Base-by-base conservation (phyloP, 768 basidiomycete genomes). In the Lyophyllum atratum region DNA sequence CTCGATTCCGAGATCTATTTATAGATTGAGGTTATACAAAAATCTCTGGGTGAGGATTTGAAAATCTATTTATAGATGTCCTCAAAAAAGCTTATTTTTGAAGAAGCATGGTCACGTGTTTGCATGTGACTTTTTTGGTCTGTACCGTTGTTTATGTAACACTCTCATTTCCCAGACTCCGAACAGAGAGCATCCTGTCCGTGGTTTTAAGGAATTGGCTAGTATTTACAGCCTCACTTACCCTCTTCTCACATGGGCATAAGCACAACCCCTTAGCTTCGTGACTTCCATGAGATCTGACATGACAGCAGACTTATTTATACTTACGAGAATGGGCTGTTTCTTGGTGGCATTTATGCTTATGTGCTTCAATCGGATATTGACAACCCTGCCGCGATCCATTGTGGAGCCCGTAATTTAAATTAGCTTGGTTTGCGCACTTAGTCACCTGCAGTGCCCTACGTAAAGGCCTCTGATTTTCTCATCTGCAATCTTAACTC, bases 311-410 rank as follows among this genome's bases (percentile, higher is more conserved):
- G n/a, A 15, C 12, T 19, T n/a, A 10, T 25, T 11, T 7, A 9
- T 15, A 40, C n/a, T 10, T n/a, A 40, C 14, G 19, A 71, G 70
- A 12, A 64, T 70, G 61, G 58, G 63, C 4, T 62, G 61, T 1
- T 72, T 72, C 59, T 39, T 70, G 12, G 49, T 63, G 0, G 70
- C 68, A 0, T 70, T 72, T 39, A 44, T 64, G 9, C 58, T 63
- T 24, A 65, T 70, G 61, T 72, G 70, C 55, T 66, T 69, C n/a
- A n/a, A n/a, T 54, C 53, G 62, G n/a, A 25, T 29, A 2, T 64
- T 68, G 1, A 63, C 59, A 28, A 40, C 49, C 1, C n/a, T 46
- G 24, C 62, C 67, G 0, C 63, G 62, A 1, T 25, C 52, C 10
- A 42, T 67, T 45, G 58, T 68, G 12, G 63, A 53, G 3, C n/a